A percentile compares a stretch with the other conserved stretches of the same genome.
phyloP scores from a whole-genome alignment of 2,329 filamentous ascomycete species.

The Phaeosphaeriaceae sp. region DNA sequence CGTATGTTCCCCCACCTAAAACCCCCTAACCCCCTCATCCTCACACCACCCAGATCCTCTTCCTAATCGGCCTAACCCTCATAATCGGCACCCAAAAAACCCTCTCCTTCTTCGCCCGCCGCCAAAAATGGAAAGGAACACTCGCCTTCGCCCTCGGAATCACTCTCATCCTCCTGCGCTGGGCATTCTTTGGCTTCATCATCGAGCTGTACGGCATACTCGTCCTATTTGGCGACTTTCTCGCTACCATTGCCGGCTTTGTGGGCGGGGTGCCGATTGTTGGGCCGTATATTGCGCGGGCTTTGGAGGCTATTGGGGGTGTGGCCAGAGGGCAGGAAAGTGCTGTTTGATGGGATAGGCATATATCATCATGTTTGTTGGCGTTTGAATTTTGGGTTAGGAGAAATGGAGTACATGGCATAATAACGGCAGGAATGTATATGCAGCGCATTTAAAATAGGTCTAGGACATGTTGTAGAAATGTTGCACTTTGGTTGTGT shows the following conservation, averaged over 20 bases:
- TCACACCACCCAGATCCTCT: constrained; percentile 74
- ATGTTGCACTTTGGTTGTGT: no score
- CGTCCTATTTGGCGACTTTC: constrained; percentile 93
- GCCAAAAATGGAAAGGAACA: constrained; percentile 90
- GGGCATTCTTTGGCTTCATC: constrained; percentile 89
- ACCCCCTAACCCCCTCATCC: constrained; percentile 1
- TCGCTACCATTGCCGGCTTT: constrained; percentile 89
- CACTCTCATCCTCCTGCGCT: constrained; percentile 82
- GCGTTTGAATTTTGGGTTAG: no score
- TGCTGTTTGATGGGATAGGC: not conserved
- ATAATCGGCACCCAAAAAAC: constrained; percentile 95
- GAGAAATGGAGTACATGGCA: no score
- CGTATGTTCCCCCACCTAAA: constrained; percentile 58
- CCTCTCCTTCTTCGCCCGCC: constrained; percentile 89
- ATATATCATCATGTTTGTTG: no score
- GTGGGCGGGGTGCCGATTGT: constrained; percentile 83
- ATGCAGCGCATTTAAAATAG: no score
- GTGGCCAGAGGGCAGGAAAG: constrained; percentile 3
- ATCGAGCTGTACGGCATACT: constrained; percentile 93
- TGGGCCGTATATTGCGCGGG: constrained; percentile 81
- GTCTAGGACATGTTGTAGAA: no score
- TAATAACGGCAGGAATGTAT: no score
- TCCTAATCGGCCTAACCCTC: constrained; percentile 93
- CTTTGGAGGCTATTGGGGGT: constrained; percentile 57
- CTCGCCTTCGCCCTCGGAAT: constrained; percentile 86